A percentile compares a stretch with the other conserved stretches of the same genome.
phyloP scores from a whole-genome alignment of 148 eudicot genomes.

The Selenicereus undatus region DNA sequence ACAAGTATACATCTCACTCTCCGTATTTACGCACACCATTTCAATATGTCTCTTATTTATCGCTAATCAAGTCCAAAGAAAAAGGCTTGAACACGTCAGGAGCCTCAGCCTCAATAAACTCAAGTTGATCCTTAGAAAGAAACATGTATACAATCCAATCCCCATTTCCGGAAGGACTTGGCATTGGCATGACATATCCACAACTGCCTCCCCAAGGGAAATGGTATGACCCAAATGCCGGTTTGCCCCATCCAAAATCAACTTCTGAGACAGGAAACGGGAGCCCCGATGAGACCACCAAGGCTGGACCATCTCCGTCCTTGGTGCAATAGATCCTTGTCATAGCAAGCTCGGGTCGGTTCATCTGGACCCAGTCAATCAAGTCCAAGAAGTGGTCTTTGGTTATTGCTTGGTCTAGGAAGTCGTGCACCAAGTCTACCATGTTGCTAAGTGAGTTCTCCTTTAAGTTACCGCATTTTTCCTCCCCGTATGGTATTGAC shows the following conservation, averaged over 20 bases:
- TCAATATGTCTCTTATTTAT: not conserved
- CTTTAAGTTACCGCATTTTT: slow-evolving; percentile 27
- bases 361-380: slow-evolving; percentile 70
- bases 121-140: slow-evolving; percentile 40
- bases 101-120: slow-evolving; percentile 45
- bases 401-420: slow-evolving; percentile 31
- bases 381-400: slow-evolving; percentile 67
- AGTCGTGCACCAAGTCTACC: slow-evolving; percentile 37
- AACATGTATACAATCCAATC: slow-evolving; percentile 89
- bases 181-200: slow-evolving; percentile 86
- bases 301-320: slow-evolving; percentile 41
- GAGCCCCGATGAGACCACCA: slow-evolving; percentile 69
- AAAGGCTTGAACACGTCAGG: slow-evolving; percentile 47
- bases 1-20: not conserved
- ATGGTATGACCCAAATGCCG: slow-evolving; percentile 63
- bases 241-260: slow-evolving; percentile 78
- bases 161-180: slow-evolving; percentile 46
- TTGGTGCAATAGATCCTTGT: slow-evolving; percentile 39
- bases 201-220: slow-evolving; percentile 67
- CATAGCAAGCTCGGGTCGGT: slow-evolving; percentile 48
- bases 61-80: slow-evolving; percentile 14
- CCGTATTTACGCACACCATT: not conserved
- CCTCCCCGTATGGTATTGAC: slow-evolving; percentile 53
- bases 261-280: slow-evolving; percentile 47
- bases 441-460: slow-evolving; percentile 38